Conservation (phyloP, 2,329 filamentous ascomycete species). For the Septoria linicola region DNA sequence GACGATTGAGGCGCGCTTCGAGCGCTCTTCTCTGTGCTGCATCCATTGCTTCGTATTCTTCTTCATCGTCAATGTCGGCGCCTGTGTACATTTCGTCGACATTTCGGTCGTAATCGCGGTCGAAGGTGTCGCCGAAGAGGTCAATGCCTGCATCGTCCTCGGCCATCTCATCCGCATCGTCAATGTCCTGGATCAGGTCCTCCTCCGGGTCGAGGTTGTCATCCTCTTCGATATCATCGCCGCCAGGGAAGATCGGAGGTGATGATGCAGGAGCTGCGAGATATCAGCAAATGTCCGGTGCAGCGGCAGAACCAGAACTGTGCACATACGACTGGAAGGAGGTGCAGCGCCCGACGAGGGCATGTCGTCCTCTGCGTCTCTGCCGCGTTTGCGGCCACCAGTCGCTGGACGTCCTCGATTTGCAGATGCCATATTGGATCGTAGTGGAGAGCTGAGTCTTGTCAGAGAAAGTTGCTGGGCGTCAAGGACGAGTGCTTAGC, state of each 20-base stretch:
- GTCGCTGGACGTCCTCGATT: constrained; percentile 66
- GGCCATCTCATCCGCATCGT: constrained; percentile 66
- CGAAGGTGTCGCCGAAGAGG: constrained; percentile 68
- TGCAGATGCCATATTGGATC: constrained; percentile 72
- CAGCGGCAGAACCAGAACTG: background rate
- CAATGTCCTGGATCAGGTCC: constrained; percentile 63
- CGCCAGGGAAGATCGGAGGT: constrained; percentile 65
- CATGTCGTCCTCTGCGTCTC: constrained; percentile 63
- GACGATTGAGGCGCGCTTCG: constrained; percentile 69
- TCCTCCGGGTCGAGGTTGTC: constrained; percentile 69
- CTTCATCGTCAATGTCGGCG: constrained; percentile 73
- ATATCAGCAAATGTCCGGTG: no score
- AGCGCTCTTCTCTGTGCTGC: constrained; percentile 66
- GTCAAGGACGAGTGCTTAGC: background rate
- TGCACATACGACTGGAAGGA: constrained; percentile 63
- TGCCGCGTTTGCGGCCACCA: constrained; percentile 61
- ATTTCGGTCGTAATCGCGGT: constrained; percentile 58
- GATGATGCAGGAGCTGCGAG: constrained; percentile 56
- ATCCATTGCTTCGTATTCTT: constrained; percentile 69
- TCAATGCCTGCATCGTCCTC: constrained; percentile 70
- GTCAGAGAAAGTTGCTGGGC: background rate
- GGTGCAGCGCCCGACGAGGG: constrained; percentile 58
- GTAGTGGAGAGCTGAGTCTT: constrained; percentile 4
- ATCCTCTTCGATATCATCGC: constrained; percentile 65
- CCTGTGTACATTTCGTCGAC: constrained; percentile 64